phyloP scores from a whole-genome alignment of 2,329 filamentous ascomycete genomes.

The Colletotrichum euphorbiae region DNA sequence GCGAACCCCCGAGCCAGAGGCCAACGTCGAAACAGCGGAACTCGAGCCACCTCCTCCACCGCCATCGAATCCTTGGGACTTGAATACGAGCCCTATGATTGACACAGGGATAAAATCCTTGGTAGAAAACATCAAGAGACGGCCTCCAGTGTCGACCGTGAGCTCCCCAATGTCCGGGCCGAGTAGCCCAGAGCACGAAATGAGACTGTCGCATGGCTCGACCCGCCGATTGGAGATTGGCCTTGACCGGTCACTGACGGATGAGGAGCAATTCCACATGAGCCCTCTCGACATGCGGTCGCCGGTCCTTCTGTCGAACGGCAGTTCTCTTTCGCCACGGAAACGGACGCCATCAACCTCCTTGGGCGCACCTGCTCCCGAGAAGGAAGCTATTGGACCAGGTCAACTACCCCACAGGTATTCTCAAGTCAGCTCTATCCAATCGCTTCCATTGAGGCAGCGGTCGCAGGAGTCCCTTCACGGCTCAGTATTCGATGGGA shows the following conservation, averaged over 20 bases:
- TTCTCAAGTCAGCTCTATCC: constrained; percentile 35
- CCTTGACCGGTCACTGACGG: constrained; percentile 15
- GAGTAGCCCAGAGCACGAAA: constrained; percentile 8
- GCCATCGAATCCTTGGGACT: constrained; percentile 37
- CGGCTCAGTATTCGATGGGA: constrained; percentile 50
- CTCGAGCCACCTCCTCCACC: constrained; percentile 24
- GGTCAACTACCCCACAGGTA: constrained; percentile 18
- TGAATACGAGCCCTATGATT: constrained; percentile 3
- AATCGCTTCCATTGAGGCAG: constrained; percentile 44
- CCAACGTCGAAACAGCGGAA: constrained; percentile 43
- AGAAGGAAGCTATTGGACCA: constrained; percentile 20
- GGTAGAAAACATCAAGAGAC: constrained; percentile 17
- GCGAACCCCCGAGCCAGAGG: neutral
- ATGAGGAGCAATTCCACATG: constrained; percentile 37
- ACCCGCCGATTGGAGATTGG: constrained; percentile 23
- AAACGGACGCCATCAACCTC: constrained; percentile 8
- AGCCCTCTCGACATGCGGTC: constrained; percentile 18
- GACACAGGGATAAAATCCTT: neutral
- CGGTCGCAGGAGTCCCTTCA: constrained; percentile 51
- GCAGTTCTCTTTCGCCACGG: constrained; percentile 3
- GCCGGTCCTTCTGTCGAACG: neutral
- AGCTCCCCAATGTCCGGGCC: constrained; percentile 34
- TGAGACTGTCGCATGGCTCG: constrained; percentile 9
- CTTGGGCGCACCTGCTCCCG: constrained; percentile 9
- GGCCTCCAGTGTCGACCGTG: constrained; percentile 31